Evolutionary conservation across 2,329 filamentous ascomycete genomes (phyloP).

Genomic region (Xenosphaeropsis pyriputrescens): DNA sequence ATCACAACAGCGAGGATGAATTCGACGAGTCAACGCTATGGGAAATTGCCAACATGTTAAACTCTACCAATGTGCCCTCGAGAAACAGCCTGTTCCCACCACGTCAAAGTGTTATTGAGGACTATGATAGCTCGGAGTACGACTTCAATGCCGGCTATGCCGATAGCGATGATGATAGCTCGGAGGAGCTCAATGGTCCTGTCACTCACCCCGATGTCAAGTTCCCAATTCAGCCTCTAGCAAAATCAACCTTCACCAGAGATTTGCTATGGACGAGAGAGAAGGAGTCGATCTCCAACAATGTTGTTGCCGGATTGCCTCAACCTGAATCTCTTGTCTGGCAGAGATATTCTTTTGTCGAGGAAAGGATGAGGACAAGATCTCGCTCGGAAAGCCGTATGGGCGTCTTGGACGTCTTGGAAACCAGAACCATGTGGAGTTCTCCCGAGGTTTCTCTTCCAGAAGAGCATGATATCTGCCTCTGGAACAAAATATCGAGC

Average conservation of each 20-base stretch:
- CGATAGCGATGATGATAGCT: neutral
- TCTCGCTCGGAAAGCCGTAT: neutral
- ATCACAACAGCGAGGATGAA: conserved; percentile 27
- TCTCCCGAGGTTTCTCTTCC: neutral
- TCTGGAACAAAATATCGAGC: neutral
- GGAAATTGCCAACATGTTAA: conserved; percentile 47
- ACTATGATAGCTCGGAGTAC: conserved; percentile 5
- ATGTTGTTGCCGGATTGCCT: neutral
- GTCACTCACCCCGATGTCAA: neutral
- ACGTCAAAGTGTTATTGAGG: conserved; percentile 2
- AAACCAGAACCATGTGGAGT: neutral
- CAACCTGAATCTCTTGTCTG: neutral
- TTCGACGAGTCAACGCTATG: conserved; percentile 48
- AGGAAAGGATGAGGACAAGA: neutral
- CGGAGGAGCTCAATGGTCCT: neutral
- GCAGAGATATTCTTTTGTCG: neutral
- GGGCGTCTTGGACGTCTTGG: neutral
- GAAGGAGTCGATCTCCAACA: neutral
- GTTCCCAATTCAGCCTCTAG: neutral
- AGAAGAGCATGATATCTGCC: neutral
- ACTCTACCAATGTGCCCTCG: conserved; percentile 34
- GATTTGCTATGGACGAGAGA: neutral
- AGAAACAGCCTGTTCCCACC: conserved; percentile 32
- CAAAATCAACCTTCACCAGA: neutral
- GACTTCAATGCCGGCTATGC: neutral